A percentile compares a stretch with the other conserved stretches of the same genome.
phyloP scores from a whole-genome alignment of 768 basidiomycete species.

The Leccinum aurantiacum region DNA sequence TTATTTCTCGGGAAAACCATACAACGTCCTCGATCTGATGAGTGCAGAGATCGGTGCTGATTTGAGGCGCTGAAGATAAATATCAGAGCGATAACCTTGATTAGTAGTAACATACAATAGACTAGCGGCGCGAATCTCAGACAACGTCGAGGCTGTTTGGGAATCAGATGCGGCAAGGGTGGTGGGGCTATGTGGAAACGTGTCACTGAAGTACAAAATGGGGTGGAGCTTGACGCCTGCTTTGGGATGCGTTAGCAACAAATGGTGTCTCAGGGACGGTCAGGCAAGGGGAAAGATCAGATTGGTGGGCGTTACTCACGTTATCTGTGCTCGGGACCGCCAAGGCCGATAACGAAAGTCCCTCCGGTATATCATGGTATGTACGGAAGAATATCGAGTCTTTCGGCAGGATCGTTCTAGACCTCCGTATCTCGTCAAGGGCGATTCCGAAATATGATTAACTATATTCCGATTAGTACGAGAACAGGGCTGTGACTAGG shows the following conservation, averaged over 20 bases:
- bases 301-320: conserved; percentile 22
- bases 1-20: conserved; percentile 32
- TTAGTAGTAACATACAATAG: conserved; percentile 25
- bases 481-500: conserved; percentile 27
- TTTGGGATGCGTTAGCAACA: conserved; percentile 24
- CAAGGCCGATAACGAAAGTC: conserved; percentile 40
- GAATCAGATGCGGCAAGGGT: conserved; percentile 5
- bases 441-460: conserved; percentile 32
- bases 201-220: conserved; percentile 43
- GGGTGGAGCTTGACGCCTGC: conserved; percentile 31
- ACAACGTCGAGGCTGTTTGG: conserved; percentile 35
- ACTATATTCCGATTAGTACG: conserved; percentile 43
- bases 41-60: conserved; percentile 54
- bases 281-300: background rate
- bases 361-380: conserved; percentile 26
- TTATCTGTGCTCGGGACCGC: conserved; percentile 41
- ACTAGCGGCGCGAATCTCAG: conserved; percentile 49
- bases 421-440: conserved; percentile 41
- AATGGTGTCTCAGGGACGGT: conserved; percentile 27
- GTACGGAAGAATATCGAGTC: conserved; percentile 36
- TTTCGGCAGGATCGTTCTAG: conserved; percentile 41
- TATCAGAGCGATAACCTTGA: conserved; percentile 41
- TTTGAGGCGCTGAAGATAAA: conserved; percentile 48
- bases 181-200: conserved; percentile 12
- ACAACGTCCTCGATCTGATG: conserved; percentile 47